Percentiles rank a stretch among this genome's conserved stretches.
Evolutionary conservation across 2,329 filamentous ascomycete species (phyloP).

Genomic region (Claviceps pusilla): DNA sequence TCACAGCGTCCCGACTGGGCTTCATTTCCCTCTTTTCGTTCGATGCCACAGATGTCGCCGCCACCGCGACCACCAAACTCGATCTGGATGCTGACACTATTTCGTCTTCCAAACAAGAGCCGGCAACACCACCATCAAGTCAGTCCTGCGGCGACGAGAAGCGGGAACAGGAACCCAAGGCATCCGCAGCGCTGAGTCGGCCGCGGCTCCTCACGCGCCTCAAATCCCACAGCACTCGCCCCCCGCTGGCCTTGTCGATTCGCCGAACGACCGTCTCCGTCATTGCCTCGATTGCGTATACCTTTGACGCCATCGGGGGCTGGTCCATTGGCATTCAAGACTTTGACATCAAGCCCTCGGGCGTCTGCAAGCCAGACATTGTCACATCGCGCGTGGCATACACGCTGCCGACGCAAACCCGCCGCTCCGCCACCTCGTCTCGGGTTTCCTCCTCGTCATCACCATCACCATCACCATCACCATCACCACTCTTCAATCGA

Average conservation of each 20-base stretch:
- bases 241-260: constrained; percentile 70
- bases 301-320: constrained; percentile 60
- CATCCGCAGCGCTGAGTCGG: constrained; percentile 6
- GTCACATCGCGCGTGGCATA: constrained; percentile 22
- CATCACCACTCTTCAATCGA: constrained; percentile 2
- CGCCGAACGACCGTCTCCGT: constrained; percentile 49
- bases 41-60: constrained; percentile 11
- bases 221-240: constrained; percentile 62
- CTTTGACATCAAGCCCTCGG: constrained; percentile 42
- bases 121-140: neutral
- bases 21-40: constrained; percentile 65
- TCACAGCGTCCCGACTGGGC: constrained; percentile 63
- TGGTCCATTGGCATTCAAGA: constrained; percentile 93
- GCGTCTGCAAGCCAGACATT: constrained; percentile 12
- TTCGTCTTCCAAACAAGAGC: neutral
- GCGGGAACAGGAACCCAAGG: neutral
- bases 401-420: constrained; percentile 18
- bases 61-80: neutral
- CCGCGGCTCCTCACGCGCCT: constrained; percentile 55
- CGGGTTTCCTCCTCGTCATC: neutral
- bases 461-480: neutral
- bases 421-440: constrained; percentile 8
- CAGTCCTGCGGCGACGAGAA: neutral
- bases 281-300: constrained; percentile 77
- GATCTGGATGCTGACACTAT: neutral